Evolutionary conservation across 805 yeast species (phyloP).

Genomic region (Maudiozyma turicensis): DNA sequence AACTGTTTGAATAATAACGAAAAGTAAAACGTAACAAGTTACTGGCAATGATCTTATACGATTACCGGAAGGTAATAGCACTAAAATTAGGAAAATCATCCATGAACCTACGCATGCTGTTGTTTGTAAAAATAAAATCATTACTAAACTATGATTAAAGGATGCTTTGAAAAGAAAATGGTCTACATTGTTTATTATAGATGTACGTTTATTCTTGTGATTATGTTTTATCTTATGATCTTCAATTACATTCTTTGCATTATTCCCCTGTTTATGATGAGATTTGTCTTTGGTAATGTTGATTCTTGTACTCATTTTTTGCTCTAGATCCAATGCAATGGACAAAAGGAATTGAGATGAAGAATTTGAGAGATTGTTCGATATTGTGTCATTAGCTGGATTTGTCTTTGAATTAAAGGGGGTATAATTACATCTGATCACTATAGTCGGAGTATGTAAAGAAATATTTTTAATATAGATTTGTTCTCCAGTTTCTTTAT

Average conservation of each 20-base stretch:
- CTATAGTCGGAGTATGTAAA: constrained; percentile 14
- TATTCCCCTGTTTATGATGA: too few species aligned
- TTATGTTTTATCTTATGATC: not conserved
- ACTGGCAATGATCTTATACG: constrained; percentile 50
- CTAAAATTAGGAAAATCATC: constrained; percentile 54
- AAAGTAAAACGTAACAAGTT: constrained; percentile 46
- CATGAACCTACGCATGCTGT: constrained; percentile 55
- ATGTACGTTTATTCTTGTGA: not conserved
- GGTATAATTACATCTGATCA: constrained; percentile 9
- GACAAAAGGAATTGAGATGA: not conserved
- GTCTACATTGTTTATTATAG: not conserved
- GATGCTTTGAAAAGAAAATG: constrained; percentile 23
- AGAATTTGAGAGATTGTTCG: not conserved
- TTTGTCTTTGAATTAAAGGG: not conserved
- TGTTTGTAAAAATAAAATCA: constrained; percentile 42
- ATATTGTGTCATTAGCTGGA: not conserved
- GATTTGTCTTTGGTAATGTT: too few species aligned
- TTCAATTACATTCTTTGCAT: too few species aligned
- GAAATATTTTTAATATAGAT: constrained; percentile 6
- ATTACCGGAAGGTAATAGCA: constrained; percentile 37
- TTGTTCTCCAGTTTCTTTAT: not conserved
- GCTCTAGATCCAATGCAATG: not conserved
- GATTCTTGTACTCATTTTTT: not conserved
- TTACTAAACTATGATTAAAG: constrained; percentile 32
- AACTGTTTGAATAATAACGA: constrained; percentile 45